Base-by-base conservation (phyloP, 306 rosid genomes). In the Vachellia collinsii region DNA sequence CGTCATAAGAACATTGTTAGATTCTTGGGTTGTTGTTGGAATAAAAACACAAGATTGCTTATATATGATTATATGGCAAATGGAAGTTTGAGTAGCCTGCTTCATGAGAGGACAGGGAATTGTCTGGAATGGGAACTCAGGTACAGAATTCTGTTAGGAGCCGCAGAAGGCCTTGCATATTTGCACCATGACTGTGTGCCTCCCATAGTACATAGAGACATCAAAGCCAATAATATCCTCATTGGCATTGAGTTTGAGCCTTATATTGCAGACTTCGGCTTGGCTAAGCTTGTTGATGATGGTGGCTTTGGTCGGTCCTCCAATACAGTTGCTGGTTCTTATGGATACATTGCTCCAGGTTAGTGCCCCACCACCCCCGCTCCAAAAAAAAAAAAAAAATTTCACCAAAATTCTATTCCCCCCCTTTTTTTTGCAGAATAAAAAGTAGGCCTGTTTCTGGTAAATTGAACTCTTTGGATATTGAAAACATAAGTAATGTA, bases 321-420 rank as follows among this genome's bases (percentile, higher is more conserved):
- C 68, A 96, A 93, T 75, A 92, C 98, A 20, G 93, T 96, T 62
- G 99, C 97, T 25, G 98, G 99, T 63, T 96, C 99, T n/a, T 96
- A 92, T 78, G 99, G 99, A 36, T 93, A 96, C 37, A 96, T 96
- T 79, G 98, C 99, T 82, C 99, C 99, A 46, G 98, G 99, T 91
- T 75, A 79, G 91, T 86, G 11, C 37, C 1, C 34, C 34, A 29
- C 34, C n/a, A n/a, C n/a, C n/a, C n/a, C n/a, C n/a, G n/a, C n/a
- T n/a, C 34, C 34, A 29, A 29, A 29, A 29, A 2, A 29, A 29
- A 29, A 29, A 29, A 29, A 29, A 29, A 2, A 13, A 46, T 68
- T 4, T 61, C 16, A 67, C 42, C 36, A 11, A 62, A 29, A 29
- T 29, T 29, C 34, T 29, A 29, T 29, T 29, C 34, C 34, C 2